Evolutionary conservation across 106 monocot species (phyloP), one percentile per base, ranked within the genome.

Genomic region (Ottelia alismoides): DNA sequence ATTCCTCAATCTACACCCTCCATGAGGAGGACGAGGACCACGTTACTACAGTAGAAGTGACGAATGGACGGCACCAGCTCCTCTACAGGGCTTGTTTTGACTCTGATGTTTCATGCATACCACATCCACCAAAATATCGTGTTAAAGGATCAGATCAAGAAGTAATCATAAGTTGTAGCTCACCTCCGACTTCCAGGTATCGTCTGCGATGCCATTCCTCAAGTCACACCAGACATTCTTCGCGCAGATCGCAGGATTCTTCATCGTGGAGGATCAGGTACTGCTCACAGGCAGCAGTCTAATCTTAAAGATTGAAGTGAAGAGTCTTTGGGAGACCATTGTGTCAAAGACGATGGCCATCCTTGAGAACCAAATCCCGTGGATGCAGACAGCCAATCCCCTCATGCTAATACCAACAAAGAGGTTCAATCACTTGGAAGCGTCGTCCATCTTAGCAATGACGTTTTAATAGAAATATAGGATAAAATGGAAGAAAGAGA

Each of bases 221-320:
- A 85, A 96, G 49, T 96, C 96, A 11, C 96, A 96, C 58, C 96
- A 96, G 72, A 85, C 78, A 3, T 96, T 96, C 73, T 96, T 96
- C 51, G 76, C 88, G 2, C 96, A 96, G 74, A 85, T 96, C 27
- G 96, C 89, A 0, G 96, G 96, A 0, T 96, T 96, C 69, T 96
- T 96, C 74, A 96, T 96, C 48, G 76, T 94, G 1, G 91, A 84
- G 56, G 88, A 88, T 50, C 66, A 78, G 20, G 74, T 88, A 46
- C 57, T 88, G 32, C 69, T 83, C 45, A 85, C 89, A 1, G 78
- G 85, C n/a, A 89, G 81, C 11, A 82, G 81, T 0, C 65, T 92
- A 19, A 70, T 78, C 45, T 69, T 80, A 28, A 74, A 86, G 26
- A 11, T 67, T 18, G 77, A 87, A 20, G 92, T 92, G 22, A 87